Evolutionary conservation across 352 stramenopile species (phyloP), one percentile per base, ranked within the genome.

Genomic region (Blastocystis sp.): DNA sequence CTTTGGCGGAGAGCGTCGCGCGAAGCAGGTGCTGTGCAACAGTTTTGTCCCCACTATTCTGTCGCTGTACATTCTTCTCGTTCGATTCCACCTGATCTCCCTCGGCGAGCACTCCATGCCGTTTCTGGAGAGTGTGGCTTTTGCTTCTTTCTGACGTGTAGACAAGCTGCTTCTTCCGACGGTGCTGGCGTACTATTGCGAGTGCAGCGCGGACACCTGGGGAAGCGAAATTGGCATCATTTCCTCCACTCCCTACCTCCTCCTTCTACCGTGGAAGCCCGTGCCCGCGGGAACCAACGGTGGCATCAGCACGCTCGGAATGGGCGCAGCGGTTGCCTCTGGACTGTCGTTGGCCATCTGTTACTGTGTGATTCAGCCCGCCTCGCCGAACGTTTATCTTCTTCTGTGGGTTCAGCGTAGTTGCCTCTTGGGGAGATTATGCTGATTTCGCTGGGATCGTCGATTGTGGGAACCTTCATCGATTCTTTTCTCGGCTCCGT

Each of bases 211-310:
- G 14, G 71, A 81, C 24, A 81, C 71, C 3, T 81, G 71, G 71
- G 71, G 71, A 81, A 81, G 71, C 43, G 71, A 81, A 42, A 54
- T 81, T 57, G 71, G 71, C 17, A 81, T 81, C 45, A 21, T 81
- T 40, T 81, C 71, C 14, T 64, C 71, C 7, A 81, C 38, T 63
- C 71, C 71, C n/a, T 81, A 68, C 48, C 45, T 81, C 21, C 45
- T 64, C 48, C 48, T 81, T 38, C 11, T 81, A 3, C 71, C 71
- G 38, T 81, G 42, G 71, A 81, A 45, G 34, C 71, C 71, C 17
- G 71, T 81, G 40, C 71, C 71, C 24, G 42, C 71, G n/a, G 71
- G 71, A 6, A 81, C 71, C 3, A 81, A 81, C 66, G 71, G 71
- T 2, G 71, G 71, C n/a, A 65, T 81, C 57, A 81, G 71, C 21